A percentile compares a stretch with the other conserved stretches of the same genome.
Conservation (phyloP, 2,329 filamentous ascomycete genomes). For the Xylariaceae sp. region DNA sequence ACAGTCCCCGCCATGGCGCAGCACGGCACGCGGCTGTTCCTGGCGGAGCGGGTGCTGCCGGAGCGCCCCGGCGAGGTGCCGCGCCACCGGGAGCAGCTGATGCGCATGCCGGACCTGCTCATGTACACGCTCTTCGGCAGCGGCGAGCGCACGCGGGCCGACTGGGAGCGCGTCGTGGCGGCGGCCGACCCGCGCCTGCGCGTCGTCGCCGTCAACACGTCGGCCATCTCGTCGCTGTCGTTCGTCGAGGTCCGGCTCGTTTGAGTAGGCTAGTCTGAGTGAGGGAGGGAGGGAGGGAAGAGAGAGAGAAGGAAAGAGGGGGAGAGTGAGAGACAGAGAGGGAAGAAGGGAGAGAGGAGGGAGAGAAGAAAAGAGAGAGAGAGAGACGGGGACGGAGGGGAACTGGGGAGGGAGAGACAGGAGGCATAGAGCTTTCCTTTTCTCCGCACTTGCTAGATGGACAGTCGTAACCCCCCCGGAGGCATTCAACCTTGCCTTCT, state of each 20-base stretch:
- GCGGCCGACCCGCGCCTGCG: not conserved
- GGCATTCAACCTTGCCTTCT: too few species aligned
- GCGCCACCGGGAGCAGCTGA: slow-evolving; percentile 7
- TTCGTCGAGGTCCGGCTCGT: not conserved
- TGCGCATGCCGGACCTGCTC: slow-evolving; percentile 8
- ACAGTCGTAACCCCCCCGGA: too few species aligned
- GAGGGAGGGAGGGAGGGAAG: too few species aligned
- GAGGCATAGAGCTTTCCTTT: too few species aligned
- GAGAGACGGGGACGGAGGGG: too few species aligned
- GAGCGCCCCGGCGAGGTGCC: slow-evolving; percentile 5
- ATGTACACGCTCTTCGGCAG: slow-evolving; percentile 10
- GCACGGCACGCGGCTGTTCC: slow-evolving; percentile 6
- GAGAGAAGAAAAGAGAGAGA: too few species aligned
- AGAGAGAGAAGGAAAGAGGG: too few species aligned
- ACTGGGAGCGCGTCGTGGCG: slow-evolving; percentile 2
- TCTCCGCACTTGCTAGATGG: too few species aligned
- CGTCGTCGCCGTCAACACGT: not conserved
- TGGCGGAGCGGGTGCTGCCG: slow-evolving; percentile 10
- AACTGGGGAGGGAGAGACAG: too few species aligned
- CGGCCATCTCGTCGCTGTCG: not conserved
- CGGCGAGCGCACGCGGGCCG: slow-evolving; percentile 6
- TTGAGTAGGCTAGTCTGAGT: too few species aligned
- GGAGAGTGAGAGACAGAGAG: too few species aligned
- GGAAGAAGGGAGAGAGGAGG: too few species aligned
- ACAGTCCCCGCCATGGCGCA: slow-evolving; percentile 26